These are phyloP conservation scores for Rugosomyces carneus DNA, from an alignment of 1,284 basidiomycete genomes.

Conservation along the genomic window DNA sequence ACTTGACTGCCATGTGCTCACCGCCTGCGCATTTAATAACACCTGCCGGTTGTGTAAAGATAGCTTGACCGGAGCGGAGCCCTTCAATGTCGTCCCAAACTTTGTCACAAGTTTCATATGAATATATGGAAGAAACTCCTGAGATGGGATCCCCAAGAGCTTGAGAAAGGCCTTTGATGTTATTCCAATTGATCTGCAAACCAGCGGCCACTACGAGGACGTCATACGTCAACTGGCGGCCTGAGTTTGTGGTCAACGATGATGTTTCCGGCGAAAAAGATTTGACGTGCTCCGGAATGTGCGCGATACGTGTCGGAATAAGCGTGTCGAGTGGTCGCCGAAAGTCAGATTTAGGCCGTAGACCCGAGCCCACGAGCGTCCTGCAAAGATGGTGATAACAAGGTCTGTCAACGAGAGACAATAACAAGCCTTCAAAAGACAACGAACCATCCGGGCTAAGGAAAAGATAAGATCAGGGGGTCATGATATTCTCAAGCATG, in stretches of 20 bases:
- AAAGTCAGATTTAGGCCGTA: slow-evolving; percentile 65
- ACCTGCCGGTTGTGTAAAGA: slow-evolving; percentile 97
- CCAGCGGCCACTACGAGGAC: slow-evolving; percentile 87
- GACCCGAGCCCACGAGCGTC: slow-evolving; percentile 90
- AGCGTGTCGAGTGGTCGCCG: slow-evolving; percentile 63
- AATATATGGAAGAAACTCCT: slow-evolving; percentile 94
- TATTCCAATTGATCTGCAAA: slow-evolving; percentile 79
- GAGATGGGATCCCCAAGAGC: slow-evolving; percentile 75
- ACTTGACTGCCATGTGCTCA: slow-evolving; percentile 24
- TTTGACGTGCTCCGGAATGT: slow-evolving; percentile 71
- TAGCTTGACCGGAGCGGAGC: slow-evolving; percentile 74
- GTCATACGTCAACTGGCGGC: slow-evolving; percentile 78
- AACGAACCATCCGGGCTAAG: slow-evolving; percentile 69
- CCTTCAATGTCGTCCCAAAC: slow-evolving; percentile 77
- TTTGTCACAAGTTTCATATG: slow-evolving; percentile 83
- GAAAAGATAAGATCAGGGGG: slow-evolving; percentile 21
- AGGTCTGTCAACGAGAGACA: background rate
- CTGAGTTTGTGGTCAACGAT: slow-evolving; percentile 65
- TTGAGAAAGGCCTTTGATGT: slow-evolving; percentile 71
- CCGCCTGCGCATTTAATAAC: slow-evolving; percentile 94
- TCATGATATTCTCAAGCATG: background rate
- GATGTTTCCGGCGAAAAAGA: slow-evolving; percentile 75
- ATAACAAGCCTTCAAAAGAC: slow-evolving; percentile 12
- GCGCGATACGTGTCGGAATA: slow-evolving; percentile 69
- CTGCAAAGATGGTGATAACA: slow-evolving; percentile 32